Evolutionary conservation across 805 yeast species (phyloP), one percentile per base, ranked within the genome.

Genomic region (Nakazawaea wickerhamii): DNA sequence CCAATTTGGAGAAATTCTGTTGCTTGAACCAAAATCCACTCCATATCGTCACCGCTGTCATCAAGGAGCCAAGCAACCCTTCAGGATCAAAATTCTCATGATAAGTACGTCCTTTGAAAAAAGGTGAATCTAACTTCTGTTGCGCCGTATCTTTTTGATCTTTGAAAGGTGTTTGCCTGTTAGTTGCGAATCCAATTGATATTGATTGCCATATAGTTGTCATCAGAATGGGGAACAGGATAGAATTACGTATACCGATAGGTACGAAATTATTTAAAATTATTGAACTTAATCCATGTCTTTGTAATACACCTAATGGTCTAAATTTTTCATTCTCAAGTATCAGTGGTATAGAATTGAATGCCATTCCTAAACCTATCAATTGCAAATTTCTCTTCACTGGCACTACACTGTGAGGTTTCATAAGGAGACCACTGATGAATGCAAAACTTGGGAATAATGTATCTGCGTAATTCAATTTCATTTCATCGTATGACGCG

Each of bases 11-110:
- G 22, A 55, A 45, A 13, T 48, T 41, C 25, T 50, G 50, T 8
- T 42, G 35, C 17, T 48, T 49, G 38, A 52, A 59, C 63, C 62
- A 61, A 22, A 45, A 51, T 1, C 68, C 69, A 20, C 57, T 44
- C 65, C 66, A 64, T 51, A 64, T 52, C 6, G 65, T 54, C 1
- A 61, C 57, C 0, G 67, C 48, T 5, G 66, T 60, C 51, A 54
- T 59, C 9, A 64, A 42, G 6, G 59, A 47, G 4, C 67, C 66
- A 14, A 64, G 50, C n/a, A 60, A 40, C 3, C 67, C 68, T 42
- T 64, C 68, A 1, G 68, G 68, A 38, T 63, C 68, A 40, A 53
- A 58, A 27, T 49, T 52, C 2, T 49, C 45, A 7, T 49, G 45
- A 46, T 60, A 60, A 33, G 54, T 44, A 21, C 49, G 36, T 5